Conservation (phyloP, 192 early-diverging fungal species). For the Cetraspora pellucida region DNA sequence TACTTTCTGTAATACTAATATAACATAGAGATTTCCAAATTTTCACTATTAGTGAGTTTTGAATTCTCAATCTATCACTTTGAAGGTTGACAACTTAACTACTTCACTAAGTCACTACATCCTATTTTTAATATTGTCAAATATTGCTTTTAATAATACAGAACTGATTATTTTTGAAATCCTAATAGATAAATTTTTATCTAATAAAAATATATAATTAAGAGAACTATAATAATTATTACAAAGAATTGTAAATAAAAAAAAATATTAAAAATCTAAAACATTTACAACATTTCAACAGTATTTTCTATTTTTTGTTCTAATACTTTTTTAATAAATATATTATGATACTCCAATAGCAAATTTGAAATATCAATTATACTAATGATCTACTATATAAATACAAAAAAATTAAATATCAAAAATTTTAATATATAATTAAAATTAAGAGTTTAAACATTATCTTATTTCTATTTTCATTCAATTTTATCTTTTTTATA, state of each 20-base stretch:
- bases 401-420: too few relatives aligned
- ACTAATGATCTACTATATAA: too few relatives aligned
- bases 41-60: too few relatives aligned
- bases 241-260: background rate
- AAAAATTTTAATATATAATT: background rate
- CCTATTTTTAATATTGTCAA: conserved; percentile 30
- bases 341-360: background rate
- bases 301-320: background rate
- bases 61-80: too few relatives aligned
- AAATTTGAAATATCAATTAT: background rate
- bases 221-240: conserved; percentile 32
- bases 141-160: conserved; percentile 4
- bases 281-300: conserved; percentile 24
- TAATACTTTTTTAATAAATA: background rate
- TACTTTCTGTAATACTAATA: too few relatives aligned
- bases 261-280: background rate
- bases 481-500: background rate
- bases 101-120: too few relatives aligned
- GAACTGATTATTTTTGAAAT: background rate
- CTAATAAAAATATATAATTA: conserved; percentile 30
- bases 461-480: conserved; percentile 3
- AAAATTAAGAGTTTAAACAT: conserved; percentile 21
- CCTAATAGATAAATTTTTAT: background rate
- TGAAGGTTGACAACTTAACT: too few relatives aligned
- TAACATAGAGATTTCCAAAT: too few relatives aligned